Evolutionary conservation across 1,139 yeast species (phyloP).

Genomic region (Geotrichum klebahnii): DNA sequence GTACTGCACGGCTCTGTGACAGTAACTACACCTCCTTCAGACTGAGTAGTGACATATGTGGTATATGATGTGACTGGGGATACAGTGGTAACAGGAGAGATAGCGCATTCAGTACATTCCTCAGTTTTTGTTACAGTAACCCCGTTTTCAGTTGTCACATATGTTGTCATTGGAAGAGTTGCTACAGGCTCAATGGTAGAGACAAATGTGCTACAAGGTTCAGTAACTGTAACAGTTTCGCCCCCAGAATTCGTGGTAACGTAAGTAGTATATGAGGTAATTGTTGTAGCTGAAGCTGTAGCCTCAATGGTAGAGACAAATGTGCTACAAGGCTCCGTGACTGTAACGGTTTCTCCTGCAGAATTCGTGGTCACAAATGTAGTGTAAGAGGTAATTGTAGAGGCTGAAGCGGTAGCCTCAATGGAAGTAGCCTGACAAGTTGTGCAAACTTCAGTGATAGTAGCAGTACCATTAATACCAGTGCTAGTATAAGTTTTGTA

Average conservation of each 20-base stretch:
- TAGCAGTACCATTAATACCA: neutral
- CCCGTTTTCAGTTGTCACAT: neutral
- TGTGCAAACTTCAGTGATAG: neutral
- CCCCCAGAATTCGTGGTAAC: neutral
- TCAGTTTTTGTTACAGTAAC: too few species aligned
- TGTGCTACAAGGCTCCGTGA: constrained; percentile 6
- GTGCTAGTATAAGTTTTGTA: constrained; percentile 1
- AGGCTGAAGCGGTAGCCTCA: constrained; percentile 1
- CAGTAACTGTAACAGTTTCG: neutral
- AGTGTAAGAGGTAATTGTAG: neutral
- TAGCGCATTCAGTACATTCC: neutral
- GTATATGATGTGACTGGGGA: too few species aligned
- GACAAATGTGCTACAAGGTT: constrained; percentile 2
- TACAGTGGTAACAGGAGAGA: neutral
- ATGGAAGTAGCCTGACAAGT: constrained; percentile 6
- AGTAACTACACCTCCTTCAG: too few species aligned
- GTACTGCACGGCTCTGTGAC: too few species aligned
- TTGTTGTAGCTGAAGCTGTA: too few species aligned
- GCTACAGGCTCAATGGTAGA: neutral
- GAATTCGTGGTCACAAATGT: neutral
- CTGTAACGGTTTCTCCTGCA: neutral
- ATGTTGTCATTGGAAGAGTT: neutral
- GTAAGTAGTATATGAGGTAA: too few species aligned
- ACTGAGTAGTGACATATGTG: too few species aligned
- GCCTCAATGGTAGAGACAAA: too few species aligned